Base-by-base conservation (phyloP, 495 filamentous ascomycete species). In the Amorphotheca resinae region DNA sequence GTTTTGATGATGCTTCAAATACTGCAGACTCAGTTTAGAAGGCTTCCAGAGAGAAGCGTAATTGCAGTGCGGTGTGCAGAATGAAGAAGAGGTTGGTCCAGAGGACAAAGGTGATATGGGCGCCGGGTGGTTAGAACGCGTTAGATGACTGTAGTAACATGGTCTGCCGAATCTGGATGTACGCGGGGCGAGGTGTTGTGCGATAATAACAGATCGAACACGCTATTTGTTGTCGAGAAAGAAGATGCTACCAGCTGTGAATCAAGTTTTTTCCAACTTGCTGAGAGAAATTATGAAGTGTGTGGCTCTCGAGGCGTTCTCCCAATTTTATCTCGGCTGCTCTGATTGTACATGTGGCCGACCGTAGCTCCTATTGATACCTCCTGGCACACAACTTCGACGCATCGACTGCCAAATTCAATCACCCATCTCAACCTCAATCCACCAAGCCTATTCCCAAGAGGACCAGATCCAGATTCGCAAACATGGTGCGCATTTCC, bases 401-500 rank as follows among this genome's bases (percentile, higher is more conserved):
- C n/a, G n/a, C n/a, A 11, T 28, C 25, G 5, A 28, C 11, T 5
- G 25, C 25, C 25, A 28, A 28, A 5, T 28, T 28, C 25, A 34
- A 34, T 7, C 6, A 5, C 14, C 32, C 32, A 28, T 5, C 5
- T 5, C 5, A 5, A 11, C 11, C 25, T 20, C 22, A 47, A 46
- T 38, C 50, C 6, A 31, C 39, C 33, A 32, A 30, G 22, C 37
- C 38, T 22, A 15, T 16, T 4, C 11, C 4, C 9, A 37, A 32
- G 5, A 41, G 21, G 23, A 26, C 38, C 53, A 40, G 53, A 57
- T 49, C 51, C 57, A 59, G 50, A 35, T 46, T 47, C 39, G 42
- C 48, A 49, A 50, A 44, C 20, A 56, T 45, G 45, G 47, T 56
- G 28, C 46, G 42, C 42, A 38, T 17, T 22, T n/a, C 4, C 26